Conservation (phyloP, 345 rosid species). For the Hibiscus mutabilis region DNA sequence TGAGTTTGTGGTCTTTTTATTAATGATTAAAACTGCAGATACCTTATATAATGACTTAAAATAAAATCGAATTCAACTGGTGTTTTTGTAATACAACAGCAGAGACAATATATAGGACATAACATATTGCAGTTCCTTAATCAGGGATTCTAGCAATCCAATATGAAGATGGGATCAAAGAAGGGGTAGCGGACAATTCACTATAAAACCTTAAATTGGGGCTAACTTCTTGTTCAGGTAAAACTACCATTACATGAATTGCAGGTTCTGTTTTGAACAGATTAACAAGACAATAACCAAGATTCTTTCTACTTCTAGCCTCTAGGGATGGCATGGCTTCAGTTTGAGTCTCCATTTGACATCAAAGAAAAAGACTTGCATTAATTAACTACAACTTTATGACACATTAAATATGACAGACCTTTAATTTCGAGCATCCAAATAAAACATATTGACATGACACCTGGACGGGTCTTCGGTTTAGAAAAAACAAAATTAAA, state of each 20-base stretch:
- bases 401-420: not conserved
- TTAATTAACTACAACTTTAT: not conserved
- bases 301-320: not conserved
- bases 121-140: not conserved
- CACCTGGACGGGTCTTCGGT: not conserved
- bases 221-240: no score
- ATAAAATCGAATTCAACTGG: not conserved
- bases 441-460: constrained; percentile 2
- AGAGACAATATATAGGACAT: not conserved
- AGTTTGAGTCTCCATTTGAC: not conserved
- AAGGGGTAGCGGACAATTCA: no score
- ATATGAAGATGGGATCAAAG: no score
- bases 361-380: not conserved
- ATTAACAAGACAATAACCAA: not conserved
- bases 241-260: no score
- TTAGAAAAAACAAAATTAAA: not conserved
- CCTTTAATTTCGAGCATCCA: not conserved
- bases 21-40: not conserved
- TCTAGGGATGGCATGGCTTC: not conserved
- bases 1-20: not conserved
- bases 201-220: no score
- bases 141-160: not conserved
- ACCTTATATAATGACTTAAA: not conserved
- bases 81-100: not conserved
- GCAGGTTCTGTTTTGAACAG: not conserved